Evolutionary conservation across 2,329 filamentous ascomycete species (phyloP).

Genomic region (Pyrenochaeta sp.): DNA sequence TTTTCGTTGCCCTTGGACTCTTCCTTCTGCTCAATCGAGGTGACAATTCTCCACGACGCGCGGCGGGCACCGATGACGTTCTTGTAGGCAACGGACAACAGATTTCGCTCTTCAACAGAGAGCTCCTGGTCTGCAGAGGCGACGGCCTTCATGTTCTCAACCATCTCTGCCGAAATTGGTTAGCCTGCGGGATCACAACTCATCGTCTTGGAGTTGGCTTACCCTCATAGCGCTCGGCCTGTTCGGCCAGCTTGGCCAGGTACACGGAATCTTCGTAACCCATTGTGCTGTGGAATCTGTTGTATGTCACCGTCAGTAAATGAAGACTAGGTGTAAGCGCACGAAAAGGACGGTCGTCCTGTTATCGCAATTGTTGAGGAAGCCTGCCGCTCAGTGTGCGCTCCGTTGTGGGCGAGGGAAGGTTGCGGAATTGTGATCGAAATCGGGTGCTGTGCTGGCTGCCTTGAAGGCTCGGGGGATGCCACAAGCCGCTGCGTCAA

Average conservation of each 20-base stretch:
- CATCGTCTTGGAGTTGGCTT: constrained; percentile 29
- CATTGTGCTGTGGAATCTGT: constrained; percentile 71
- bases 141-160: constrained; percentile 99
- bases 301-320: constrained; percentile 32
- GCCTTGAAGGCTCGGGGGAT: not conserved
- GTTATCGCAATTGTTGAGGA: constrained; percentile 21
- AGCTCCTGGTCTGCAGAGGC: constrained; percentile 77
- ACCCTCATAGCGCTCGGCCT: constrained; percentile 99
- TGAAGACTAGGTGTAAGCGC: constrained; percentile 15
- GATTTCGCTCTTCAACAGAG: constrained; percentile 92
- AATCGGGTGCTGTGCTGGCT: not conserved
- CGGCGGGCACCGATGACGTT: constrained; percentile 97
- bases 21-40: constrained; percentile 99
- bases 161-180: constrained; percentile 77
- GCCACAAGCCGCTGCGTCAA: constrained; percentile 17
- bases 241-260: constrained; percentile 99
- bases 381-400: constrained; percentile 30
- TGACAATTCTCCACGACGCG: constrained; percentile 98
- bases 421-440: constrained; percentile 4
- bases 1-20: constrained; percentile 97
- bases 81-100: constrained; percentile 98
- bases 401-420: constrained; percentile 15
- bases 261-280: constrained; percentile 99
- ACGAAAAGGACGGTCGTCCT: constrained; percentile 15
- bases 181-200: constrained; percentile 19